Base-by-base conservation (phyloP, 495 filamentous ascomycete species). In the Pyrenula aspistea region DNA sequence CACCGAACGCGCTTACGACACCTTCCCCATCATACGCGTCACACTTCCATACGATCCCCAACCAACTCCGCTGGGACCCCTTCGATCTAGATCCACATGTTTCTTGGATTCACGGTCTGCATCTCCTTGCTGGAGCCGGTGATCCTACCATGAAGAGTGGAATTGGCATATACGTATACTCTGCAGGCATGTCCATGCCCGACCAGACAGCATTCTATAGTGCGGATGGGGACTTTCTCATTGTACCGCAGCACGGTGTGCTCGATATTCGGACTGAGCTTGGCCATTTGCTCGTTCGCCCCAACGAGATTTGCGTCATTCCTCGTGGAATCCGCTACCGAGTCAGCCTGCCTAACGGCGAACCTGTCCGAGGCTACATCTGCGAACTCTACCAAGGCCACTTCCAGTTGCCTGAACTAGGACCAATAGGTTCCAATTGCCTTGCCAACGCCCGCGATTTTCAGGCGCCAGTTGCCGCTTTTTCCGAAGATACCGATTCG, bases 31-130 rank as follows among this genome's bases (percentile, higher is more conserved):
- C 56, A 67, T 10, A 67, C 67, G 69, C 75, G 56, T 68, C 76
- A 57, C 59, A 76, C 62, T 70, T 83, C 25, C 77, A 83, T 62
- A 76, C 83, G 42, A 83, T 85, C 51, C 91, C 91, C 10, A 95
- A 95, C 62, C 91, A 95, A 66, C 73, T 95, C 15, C 85, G 91
- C 48, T 96, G 91, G 91, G 83, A 90, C 61, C 91, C 91, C 4
- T 95, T 95, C 61, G 89, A 94, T 48, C 57, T 85, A 54, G 81
- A 89, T 61, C 75, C 82, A 65, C 77, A 72, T 3, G 80, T 84
- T 1, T 88, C 93, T 67, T 95, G 89, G 77, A 82, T 92, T 19
- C 82, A 88, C 54, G 83, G 86, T 11, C 65, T 96, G 56, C 83
- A 83, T 48, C 74, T 90, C 22, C 75, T 95, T 2, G 89, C 87